A percentile compares a stretch with the other conserved stretches of the same genome.
Evolutionary conservation across 441 rosid genomes (phyloP).

Genomic region (Syzygium malaccense): DNA sequence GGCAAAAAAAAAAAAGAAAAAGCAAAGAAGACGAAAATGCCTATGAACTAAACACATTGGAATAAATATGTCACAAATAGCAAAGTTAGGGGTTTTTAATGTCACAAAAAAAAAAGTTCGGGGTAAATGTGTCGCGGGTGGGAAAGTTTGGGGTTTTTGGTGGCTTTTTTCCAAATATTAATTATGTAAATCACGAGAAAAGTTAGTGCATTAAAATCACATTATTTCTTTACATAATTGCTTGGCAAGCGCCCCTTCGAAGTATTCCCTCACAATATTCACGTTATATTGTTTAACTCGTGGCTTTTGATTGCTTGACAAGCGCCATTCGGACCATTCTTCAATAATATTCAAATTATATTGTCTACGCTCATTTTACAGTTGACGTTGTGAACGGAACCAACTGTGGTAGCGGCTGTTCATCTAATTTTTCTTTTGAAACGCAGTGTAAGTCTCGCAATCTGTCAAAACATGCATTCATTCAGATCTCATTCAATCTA

Average conservation of each 20-base stretch:
- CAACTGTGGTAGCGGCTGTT: accelerated
- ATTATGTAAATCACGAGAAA: not conserved
- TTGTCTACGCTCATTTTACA: not conserved
- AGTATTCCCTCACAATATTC: not conserved
- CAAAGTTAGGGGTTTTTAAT: too few species aligned
- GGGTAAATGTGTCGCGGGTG: too few species aligned
- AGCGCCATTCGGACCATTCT: not conserved
- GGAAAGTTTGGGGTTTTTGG: too few species aligned
- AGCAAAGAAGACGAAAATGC: too few species aligned
- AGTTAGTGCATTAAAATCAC: not conserved
- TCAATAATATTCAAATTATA: not conserved
- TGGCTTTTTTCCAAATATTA: too few species aligned
- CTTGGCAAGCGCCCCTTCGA: not conserved
- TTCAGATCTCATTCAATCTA: not conserved
- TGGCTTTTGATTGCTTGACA: not conserved
- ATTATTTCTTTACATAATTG: not conserved
- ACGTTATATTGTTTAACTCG: not conserved
- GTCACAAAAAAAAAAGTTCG: too few species aligned
- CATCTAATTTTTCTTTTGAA: not conserved
- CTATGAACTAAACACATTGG: too few species aligned
- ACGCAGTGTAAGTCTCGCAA: not conserved
- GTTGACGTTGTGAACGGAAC: not conserved
- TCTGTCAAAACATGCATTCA: not conserved
- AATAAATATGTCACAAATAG: too few species aligned
- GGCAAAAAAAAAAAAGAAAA: too few species aligned